A percentile compares a stretch with the other conserved stretches of the same genome.
phyloP scores from a whole-genome alignment of 495 filamentous ascomycete genomes.

The Hamigera avellanea region DNA sequence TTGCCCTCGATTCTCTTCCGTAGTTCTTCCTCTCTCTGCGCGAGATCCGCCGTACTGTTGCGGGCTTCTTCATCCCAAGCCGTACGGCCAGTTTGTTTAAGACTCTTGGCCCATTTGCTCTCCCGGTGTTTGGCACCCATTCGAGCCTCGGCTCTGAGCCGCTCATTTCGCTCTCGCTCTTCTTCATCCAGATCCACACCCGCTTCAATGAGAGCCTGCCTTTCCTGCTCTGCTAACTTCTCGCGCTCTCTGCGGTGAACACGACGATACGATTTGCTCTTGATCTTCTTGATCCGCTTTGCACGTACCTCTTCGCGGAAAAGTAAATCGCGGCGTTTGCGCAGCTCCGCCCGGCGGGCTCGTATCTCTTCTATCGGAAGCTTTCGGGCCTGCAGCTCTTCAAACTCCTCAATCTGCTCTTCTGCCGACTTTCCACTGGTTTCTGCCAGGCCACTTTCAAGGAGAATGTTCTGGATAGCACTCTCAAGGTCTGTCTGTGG shows the following conservation, averaged over 20 bases:
- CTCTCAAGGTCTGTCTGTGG: slow-evolving; percentile 72
- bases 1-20: slow-evolving; percentile 76
- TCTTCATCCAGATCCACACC: slow-evolving; percentile 63
- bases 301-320: slow-evolving; percentile 84
- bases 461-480: slow-evolving; percentile 74
- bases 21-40: slow-evolving; percentile 75
- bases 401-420: slow-evolving; percentile 53
- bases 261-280: slow-evolving; percentile 84
- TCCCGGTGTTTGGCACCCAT: slow-evolving; percentile 84
- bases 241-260: slow-evolving; percentile 82
- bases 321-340: slow-evolving; percentile 69
- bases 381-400: slow-evolving; percentile 55
- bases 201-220: slow-evolving; percentile 52
- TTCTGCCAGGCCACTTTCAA: slow-evolving; percentile 68
- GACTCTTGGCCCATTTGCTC: slow-evolving; percentile 88
- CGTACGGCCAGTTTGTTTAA: slow-evolving; percentile 66
- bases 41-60: slow-evolving; percentile 67
- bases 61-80: slow-evolving; percentile 79
- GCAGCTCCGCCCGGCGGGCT: slow-evolving; percentile 60
- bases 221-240: slow-evolving; percentile 57
- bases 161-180: slow-evolving; percentile 68
- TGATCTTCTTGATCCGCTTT: slow-evolving; percentile 96
- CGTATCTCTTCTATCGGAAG: slow-evolving; percentile 60
- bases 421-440: slow-evolving; percentile 48
- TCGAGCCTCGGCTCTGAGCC: slow-evolving; percentile 70